Evolutionary conservation across 2,329 filamentous ascomycete genomes (phyloP), one percentile per base, ranked within the genome.

Genomic region (Botrytis paeoniae): DNA sequence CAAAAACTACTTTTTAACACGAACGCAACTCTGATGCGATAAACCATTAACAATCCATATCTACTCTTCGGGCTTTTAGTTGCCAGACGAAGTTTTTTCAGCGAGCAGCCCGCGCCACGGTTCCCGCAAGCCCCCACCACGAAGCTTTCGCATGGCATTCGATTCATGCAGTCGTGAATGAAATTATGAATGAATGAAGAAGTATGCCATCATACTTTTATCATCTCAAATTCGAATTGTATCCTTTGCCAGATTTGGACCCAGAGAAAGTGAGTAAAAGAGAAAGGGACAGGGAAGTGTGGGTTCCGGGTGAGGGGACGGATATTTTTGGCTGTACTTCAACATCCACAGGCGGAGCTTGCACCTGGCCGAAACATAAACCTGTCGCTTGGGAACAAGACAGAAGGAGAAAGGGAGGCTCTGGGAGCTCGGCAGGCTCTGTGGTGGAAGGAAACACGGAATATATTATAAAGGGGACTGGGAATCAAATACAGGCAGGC

Each of bases 141-240:
- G 39, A 57, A 43, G n/a, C 51, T 60, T 18, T 16, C 20, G 29
- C 37, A 41, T 45, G 14, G 25, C 22, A 39, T 29, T 60, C 66
- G 18, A 22, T 60, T 54, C n/a, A 65, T 65, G 69, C 60, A 54
- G 25, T n/a, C 20, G 22, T 57, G 35, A 69, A 59, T 68, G 72
- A 73, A 57, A 57, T 57, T 29, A 57, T 57, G 51, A 57, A 57
- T 29, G 51, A 57, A 29, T 57, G 51, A 57, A 57, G n/a, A 57
- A 73, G 66, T 25, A 78, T 79, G 77, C 78, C 77, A 71, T 78
- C 86, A 43, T 90, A 89, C 80, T 88, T 88, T 76, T 91, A 91
- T 78, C 89, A 91, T 77, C 79, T 92, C n/a, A 90, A 88, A 77
- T 86, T 92, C 78, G 89, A 92, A 82, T 84, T 91, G 60, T 91